Evolutionary conservation across 2,329 filamentous ascomycete species (phyloP).

Genomic region (Phaeoacremonium minimum): DNA sequence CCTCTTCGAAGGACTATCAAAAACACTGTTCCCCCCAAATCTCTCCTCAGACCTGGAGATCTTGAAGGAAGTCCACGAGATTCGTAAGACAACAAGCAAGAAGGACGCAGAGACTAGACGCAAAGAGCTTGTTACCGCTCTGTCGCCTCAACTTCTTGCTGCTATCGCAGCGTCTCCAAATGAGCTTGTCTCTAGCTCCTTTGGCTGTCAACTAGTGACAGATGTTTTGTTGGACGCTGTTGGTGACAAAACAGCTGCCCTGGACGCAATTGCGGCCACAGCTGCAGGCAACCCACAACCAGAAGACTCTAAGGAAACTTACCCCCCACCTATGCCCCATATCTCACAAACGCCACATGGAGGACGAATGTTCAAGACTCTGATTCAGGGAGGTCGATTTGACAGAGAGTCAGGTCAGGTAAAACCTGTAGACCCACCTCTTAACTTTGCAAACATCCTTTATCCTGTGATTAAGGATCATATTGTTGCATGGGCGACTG

Average conservation of each 20-base stretch:
- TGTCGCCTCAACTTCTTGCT: constrained; percentile 72
- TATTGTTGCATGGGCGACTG: constrained; percentile 78
- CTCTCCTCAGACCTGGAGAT: constrained; percentile 65
- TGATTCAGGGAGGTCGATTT: constrained; percentile 85
- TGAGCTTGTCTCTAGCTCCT: constrained; percentile 68
- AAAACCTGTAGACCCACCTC: constrained; percentile 66
- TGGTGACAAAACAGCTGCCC: constrained; percentile 71
- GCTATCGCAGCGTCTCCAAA: constrained; percentile 65
- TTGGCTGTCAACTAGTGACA: constrained; percentile 81
- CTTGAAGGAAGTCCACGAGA: constrained; percentile 71
- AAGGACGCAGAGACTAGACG: constrained; percentile 78
- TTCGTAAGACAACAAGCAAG: constrained; percentile 83
- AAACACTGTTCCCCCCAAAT: constrained; percentile 54
- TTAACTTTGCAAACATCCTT: constrained; percentile 78
- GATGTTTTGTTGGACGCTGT: constrained; percentile 75
- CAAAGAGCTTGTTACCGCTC: constrained; percentile 67
- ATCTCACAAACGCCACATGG: constrained; percentile 58
- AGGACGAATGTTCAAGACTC: constrained; percentile 83
- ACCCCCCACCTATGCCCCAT: constrained; percentile 39
- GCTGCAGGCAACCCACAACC: constrained; percentile 52
- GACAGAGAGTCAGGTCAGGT: constrained; percentile 70
- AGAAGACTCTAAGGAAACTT: constrained; percentile 30
- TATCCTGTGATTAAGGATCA: constrained; percentile 75
- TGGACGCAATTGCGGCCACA: constrained; percentile 64
- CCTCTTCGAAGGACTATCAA: constrained; percentile 67